phyloP scores from a whole-genome alignment of 441 rosid genomes.

The Erysimum cheiri region DNA sequence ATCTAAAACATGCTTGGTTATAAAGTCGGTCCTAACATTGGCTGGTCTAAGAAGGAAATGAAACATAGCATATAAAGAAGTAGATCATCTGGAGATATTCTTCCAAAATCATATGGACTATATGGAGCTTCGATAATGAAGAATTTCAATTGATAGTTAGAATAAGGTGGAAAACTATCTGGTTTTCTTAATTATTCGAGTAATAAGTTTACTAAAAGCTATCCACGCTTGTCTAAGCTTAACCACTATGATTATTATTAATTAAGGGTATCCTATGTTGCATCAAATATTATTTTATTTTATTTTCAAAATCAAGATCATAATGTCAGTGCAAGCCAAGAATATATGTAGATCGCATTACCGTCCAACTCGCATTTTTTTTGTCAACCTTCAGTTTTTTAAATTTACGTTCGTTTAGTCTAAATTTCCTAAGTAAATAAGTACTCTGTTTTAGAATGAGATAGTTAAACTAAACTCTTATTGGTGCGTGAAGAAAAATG shows the following conservation, averaged over 20 bases:
- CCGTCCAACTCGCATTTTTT: slow-evolving; percentile 23
- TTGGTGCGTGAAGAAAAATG: neutral
- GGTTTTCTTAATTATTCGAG: slow-evolving; percentile 24
- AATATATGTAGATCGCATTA: slow-evolving; percentile 43
- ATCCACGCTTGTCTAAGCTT: slow-evolving; percentile 39
- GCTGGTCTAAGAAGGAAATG: too few species aligned
- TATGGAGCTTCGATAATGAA: too few species aligned
- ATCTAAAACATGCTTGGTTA: too few species aligned
- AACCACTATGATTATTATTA: slow-evolving; percentile 21
- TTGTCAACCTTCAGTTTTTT: neutral
- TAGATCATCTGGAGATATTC: too few species aligned
- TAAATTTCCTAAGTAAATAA: neutral
- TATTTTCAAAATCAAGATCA: neutral
- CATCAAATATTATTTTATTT: slow-evolving; percentile 2
- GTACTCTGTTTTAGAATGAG: neutral
- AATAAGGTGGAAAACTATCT: slow-evolving; percentile 7
- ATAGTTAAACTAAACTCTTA: neutral
- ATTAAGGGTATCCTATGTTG: slow-evolving; percentile 40
- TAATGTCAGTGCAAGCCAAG: slow-evolving; percentile 35
- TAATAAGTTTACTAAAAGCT: slow-evolving; percentile 25
- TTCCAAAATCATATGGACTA: too few species aligned
- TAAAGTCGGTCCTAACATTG: too few species aligned
- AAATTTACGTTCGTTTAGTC: neutral
- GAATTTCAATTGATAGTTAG: too few species aligned
- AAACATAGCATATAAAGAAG: too few species aligned